Evolutionary conservation across 148 eudicot species (phyloP).

Genomic region (Suaeda aralocaspica): DNA sequence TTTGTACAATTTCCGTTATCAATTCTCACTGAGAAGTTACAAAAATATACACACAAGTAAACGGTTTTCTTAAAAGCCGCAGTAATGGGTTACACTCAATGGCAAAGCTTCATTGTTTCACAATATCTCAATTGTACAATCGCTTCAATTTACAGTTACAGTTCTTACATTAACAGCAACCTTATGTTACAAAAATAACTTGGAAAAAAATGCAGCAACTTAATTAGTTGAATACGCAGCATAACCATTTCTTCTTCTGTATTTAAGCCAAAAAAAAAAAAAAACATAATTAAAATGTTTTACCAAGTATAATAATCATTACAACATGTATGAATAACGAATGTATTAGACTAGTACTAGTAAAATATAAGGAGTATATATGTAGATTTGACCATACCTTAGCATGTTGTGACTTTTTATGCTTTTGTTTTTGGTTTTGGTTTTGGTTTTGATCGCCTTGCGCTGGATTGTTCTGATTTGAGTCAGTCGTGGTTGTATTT

Average conservation of each 20-base stretch:
- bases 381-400: neutral
- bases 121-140: too few relatives aligned
- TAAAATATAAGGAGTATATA: too few relatives aligned
- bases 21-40: too few relatives aligned
- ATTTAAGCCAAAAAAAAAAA: neutral
- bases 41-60: too few relatives aligned
- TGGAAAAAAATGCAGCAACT: neutral
- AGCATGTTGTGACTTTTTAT: neutral
- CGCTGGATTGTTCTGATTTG: constrained; percentile 7
- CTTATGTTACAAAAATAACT: neutral
- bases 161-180: neutral
- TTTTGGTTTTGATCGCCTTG: constrained; percentile 20
- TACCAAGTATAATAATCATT: too few relatives aligned
- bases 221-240: constrained; percentile 40
- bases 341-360: too few relatives aligned
- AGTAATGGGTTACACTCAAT: neutral
- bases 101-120: neutral
- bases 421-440: constrained; percentile 12
- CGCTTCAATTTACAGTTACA: too few relatives aligned
- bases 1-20: too few relatives aligned
- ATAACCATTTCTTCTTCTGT: constrained; percentile 51
- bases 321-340: neutral
- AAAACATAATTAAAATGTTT: too few relatives aligned
- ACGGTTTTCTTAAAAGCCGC: too few relatives aligned
- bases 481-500: constrained; percentile 1